Base-by-base conservation (phyloP, 2,329 filamentous ascomycete genomes). In the Fusarium gaditjirri region DNA sequence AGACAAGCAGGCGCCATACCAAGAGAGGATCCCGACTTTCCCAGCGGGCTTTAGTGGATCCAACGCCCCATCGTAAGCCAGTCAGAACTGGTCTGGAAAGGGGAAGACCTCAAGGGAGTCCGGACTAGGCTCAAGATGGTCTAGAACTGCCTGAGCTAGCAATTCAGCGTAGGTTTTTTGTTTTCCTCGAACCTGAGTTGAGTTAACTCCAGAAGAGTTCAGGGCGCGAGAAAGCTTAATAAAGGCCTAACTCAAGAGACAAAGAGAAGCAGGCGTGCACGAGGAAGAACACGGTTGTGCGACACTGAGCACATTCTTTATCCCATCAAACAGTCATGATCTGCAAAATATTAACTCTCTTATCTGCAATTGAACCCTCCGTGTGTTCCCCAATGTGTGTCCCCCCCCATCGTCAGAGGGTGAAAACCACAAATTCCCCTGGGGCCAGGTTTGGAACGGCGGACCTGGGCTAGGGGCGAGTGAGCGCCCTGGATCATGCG, bases 1-100 rank as follows among this genome's bases (percentile, higher is more conserved):
- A 76, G 63, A 67, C 62, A 41, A 70, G 62, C 55, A 72, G 47
- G 61, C 63, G 65, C 63, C 73, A 64, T 68, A 57, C 56, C 56
- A 57, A 60, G 58, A 50, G 55, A 70, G 68, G 56, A 56, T 62
- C 47, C 50, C 64, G 23, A 62, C 53, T 62, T 55, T 42, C 52
- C 54, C 42, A 59, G 68, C 61, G 66, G 50, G 70, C 33, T 71
- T 33, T 9, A 49, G 70, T 61, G 70, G 70, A 11, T 29, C 59
- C 56, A 23, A 8, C 5, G 16, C 23, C 25, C 36, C 38, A 13
- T 9, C 8, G 6, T 19, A 19, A 43, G 38, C 69, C 69, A 71
- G 50, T 72, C 21, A 64, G 42, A 53, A n/a, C 39, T 43, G 50
- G 50, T 21, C 62, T 67, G 21, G 58, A 73, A 73, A 74, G 71